Evolutionary conservation across 148 eudicot species (phyloP).

Genomic region (Silene conica): DNA sequence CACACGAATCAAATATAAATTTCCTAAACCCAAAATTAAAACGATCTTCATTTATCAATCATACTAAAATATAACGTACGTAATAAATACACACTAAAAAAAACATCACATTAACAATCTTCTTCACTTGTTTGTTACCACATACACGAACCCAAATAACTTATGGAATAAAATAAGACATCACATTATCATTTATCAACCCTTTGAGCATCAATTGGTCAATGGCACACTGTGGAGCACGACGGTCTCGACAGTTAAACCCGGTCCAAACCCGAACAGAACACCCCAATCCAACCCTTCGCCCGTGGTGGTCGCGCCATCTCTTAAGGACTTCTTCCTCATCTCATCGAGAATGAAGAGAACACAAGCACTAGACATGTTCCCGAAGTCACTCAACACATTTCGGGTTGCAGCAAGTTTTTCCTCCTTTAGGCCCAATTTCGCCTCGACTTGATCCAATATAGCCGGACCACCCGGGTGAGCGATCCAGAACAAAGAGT

Average conservation of each 20-base stretch:
- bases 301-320: conserved; percentile 28
- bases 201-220: neutral
- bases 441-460: conserved; percentile 29
- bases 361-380: conserved; percentile 37
- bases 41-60: too few relatives aligned
- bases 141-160: too few relatives aligned
- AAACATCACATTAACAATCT: too few relatives aligned
- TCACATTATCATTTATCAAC: too few relatives aligned
- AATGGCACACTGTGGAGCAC: conserved; percentile 32
- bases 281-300: conserved; percentile 40
- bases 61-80: too few relatives aligned
- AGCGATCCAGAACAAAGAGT: conserved; percentile 33
- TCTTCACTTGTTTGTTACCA: too few relatives aligned
- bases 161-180: too few relatives aligned
- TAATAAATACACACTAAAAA: too few relatives aligned
- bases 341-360: conserved; percentile 36
- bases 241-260: conserved; percentile 32
- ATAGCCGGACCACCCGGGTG: conserved; percentile 37
- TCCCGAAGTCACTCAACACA: conserved; percentile 31
- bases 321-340: conserved; percentile 33
- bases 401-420: conserved; percentile 25
- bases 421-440: conserved; percentile 29
- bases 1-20: too few relatives aligned
- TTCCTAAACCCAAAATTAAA: too few relatives aligned
- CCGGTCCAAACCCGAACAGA: conserved; percentile 37